A percentile compares a stretch with the other conserved stretches of the same genome.
phyloP scores from a whole-genome alignment of 352 stramenopile species.

The Globisporangium spiculum region DNA sequence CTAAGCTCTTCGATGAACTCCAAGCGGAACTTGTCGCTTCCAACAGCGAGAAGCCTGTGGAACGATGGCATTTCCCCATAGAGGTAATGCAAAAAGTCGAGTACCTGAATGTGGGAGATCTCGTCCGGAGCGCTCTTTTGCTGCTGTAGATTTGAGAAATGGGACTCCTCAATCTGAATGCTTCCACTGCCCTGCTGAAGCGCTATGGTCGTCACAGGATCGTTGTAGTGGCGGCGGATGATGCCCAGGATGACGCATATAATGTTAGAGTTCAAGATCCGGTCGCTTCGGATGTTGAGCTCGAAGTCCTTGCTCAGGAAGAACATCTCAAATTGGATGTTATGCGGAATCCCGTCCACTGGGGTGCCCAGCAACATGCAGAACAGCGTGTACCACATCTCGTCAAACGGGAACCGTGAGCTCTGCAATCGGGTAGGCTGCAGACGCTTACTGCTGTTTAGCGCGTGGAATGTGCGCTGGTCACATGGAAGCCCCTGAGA shows the following conservation, averaged over 20 bases:
- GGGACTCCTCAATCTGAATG: not conserved
- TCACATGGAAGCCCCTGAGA: slow-evolving; percentile 57
- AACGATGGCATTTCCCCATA: slow-evolving; percentile 49
- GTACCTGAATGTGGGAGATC: slow-evolving; percentile 40
- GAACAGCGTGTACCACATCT: slow-evolving; percentile 71
- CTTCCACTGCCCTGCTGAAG: not conserved
- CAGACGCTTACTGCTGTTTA: not conserved
- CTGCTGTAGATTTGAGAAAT: not conserved
- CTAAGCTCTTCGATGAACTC: slow-evolving; percentile 62
- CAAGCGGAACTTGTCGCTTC: slow-evolving; percentile 44
- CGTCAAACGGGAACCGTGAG: slow-evolving; percentile 51
- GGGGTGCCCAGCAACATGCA: slow-evolving; percentile 59
- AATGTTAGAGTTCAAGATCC: slow-evolving; percentile 49
- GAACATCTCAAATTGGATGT: slow-evolving; percentile 63
- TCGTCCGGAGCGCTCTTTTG: slow-evolving; percentile 2
- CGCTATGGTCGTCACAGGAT: slow-evolving; percentile 30
- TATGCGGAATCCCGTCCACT: slow-evolving; percentile 55
- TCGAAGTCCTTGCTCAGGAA: slow-evolving; percentile 69
- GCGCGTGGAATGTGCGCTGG: slow-evolving; percentile 15
- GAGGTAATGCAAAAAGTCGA: slow-evolving; percentile 57
- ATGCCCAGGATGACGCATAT: slow-evolving; percentile 49
- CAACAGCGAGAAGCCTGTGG: slow-evolving; percentile 25
- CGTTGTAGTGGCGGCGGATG: slow-evolving; percentile 56
- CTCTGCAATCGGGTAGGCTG: not conserved
- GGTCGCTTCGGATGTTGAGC: slow-evolving; percentile 56